phyloP scores from a whole-genome alignment of 345 rosid species.

The Salix suchowensis region DNA sequence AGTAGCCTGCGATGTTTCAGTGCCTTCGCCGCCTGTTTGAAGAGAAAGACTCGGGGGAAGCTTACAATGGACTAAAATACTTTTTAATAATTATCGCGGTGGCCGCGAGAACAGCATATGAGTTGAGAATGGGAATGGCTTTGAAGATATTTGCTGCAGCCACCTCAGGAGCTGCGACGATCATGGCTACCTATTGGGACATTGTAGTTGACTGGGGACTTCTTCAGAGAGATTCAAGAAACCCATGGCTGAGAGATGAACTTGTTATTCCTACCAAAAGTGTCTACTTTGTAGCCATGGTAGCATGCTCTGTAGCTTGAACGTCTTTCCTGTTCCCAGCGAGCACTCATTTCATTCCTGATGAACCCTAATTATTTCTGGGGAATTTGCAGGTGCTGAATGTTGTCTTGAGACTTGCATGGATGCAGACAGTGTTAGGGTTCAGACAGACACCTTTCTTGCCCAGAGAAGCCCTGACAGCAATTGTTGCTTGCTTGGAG shows the following conservation, averaged over 20 bases:
- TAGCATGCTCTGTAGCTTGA: slow-evolving; percentile 14
- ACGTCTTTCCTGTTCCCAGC: neutral
- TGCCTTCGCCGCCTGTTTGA: slow-evolving; percentile 58
- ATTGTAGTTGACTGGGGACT: slow-evolving; percentile 78
- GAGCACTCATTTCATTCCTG: neutral
- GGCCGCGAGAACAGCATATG: slow-evolving; percentile 39
- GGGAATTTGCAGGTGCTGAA: slow-evolving; percentile 50
- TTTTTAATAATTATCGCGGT: slow-evolving; percentile 57
- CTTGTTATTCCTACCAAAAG: slow-evolving; percentile 47
- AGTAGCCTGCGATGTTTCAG: slow-evolving; percentile 22
- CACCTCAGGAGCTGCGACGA: slow-evolving; percentile 49
- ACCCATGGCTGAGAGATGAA: slow-evolving; percentile 82
- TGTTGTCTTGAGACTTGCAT: slow-evolving; percentile 63
- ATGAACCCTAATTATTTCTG: neutral
- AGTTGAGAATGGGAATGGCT: slow-evolving; percentile 19
- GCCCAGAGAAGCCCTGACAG: slow-evolving; percentile 47
- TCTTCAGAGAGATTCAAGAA: slow-evolving; percentile 45
- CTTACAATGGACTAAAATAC: slow-evolving; percentile 50
- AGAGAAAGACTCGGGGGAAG: slow-evolving; percentile 44
- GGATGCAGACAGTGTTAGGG: slow-evolving; percentile 74
- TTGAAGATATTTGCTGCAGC: slow-evolving; percentile 48
- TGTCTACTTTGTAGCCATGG: slow-evolving; percentile 70
- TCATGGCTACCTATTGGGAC: slow-evolving; percentile 62
- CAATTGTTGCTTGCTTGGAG: slow-evolving; percentile 59
- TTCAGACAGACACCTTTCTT: slow-evolving; percentile 48